phyloP scores from a whole-genome alignment of 768 basidiomycete species.

The Leccinum subgranulosum region DNA sequence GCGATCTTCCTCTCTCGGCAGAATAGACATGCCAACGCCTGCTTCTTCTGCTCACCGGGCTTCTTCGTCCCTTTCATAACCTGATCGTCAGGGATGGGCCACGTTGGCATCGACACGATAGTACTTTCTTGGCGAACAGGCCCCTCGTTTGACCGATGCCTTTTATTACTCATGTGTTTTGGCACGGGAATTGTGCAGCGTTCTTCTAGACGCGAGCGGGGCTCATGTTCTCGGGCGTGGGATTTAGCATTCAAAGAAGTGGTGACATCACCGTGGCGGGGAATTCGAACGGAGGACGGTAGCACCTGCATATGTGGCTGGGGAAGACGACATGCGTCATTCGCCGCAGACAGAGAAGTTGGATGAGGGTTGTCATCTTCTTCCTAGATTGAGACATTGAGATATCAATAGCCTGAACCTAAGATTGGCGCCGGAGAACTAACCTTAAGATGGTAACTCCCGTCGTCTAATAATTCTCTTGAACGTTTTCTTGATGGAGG shows the following conservation, averaged over 20 bases:
- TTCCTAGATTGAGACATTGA: conserved; percentile 27
- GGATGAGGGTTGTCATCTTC: conserved; percentile 20
- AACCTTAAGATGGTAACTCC: conserved; percentile 30
- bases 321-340: conserved; percentile 24
- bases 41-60: conserved; percentile 40
- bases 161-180: conserved; percentile 26
- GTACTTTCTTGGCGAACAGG: conserved; percentile 28
- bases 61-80: conserved; percentile 32
- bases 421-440: conserved; percentile 28
- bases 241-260: conserved; percentile 12
- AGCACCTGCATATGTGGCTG: conserved; percentile 24
- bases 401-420: conserved; percentile 23
- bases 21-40: conserved; percentile 46
- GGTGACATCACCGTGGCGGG: conserved; percentile 11
- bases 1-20: conserved; percentile 51
- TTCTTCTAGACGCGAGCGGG: conserved; percentile 25
- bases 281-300: conserved; percentile 10
- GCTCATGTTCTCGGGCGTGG: conserved; percentile 19
- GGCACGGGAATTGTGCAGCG: conserved; percentile 14
- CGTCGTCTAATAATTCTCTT: conserved; percentile 28
- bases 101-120: conserved; percentile 27
- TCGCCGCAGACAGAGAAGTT: conserved; percentile 17
- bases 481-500: conserved; percentile 33
- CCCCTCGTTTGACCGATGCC: conserved; percentile 29
- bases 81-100: conserved; percentile 34